Conservation (phyloP, 768 basidiomycete species). For the Pleurotus tuber-regium region DNA sequence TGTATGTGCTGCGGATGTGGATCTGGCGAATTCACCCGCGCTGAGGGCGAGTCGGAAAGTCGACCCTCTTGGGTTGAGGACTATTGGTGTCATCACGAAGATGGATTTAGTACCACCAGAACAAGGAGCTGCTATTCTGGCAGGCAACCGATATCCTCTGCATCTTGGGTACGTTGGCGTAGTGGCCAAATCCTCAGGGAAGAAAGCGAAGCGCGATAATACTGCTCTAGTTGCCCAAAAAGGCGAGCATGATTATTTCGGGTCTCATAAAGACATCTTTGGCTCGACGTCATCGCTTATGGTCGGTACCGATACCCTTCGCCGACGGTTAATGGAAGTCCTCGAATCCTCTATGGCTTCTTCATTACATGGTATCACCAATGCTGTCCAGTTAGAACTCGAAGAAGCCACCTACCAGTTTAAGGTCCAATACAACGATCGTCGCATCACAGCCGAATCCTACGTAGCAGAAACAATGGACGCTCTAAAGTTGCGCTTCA, state of each 20-base stretch:
- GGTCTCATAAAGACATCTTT: constrained; percentile 59
- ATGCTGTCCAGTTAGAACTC: constrained; percentile 94
- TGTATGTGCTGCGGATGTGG: constrained; percentile 97
- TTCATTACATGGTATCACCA: constrained; percentile 92
- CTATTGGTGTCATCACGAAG: constrained; percentile 97
- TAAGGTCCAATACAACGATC: constrained; percentile 98
- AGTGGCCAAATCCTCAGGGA: constrained; percentile 75
- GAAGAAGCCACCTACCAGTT: constrained; percentile 98
- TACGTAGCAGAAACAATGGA: constrained; percentile 99
- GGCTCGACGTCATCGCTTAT: constrained; percentile 63
- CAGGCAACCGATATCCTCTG: constrained; percentile 93
- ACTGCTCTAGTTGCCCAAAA: constrained; percentile 47
- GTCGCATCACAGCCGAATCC: constrained; percentile 89
- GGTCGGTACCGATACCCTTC: constrained; percentile 90
- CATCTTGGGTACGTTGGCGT: constrained; percentile 98
- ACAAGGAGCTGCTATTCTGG: constrained; percentile 75
- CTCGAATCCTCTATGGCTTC: constrained; percentile 97
- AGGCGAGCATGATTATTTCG: constrained; percentile 69
- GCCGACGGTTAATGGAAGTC: constrained; percentile 92
- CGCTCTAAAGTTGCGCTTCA: constrained; percentile 85
- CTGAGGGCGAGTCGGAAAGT: constrained; percentile 90
- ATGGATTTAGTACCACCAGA: constrained; percentile 95
- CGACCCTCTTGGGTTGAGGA: constrained; percentile 91
- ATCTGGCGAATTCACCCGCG: constrained; percentile 96
- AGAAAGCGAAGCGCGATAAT: constrained; percentile 49